These are phyloP conservation scores for Globisporangium echinulatum DNA, from an alignment of 352 stramenopile genomes.

Conservation along the genomic window DNA sequence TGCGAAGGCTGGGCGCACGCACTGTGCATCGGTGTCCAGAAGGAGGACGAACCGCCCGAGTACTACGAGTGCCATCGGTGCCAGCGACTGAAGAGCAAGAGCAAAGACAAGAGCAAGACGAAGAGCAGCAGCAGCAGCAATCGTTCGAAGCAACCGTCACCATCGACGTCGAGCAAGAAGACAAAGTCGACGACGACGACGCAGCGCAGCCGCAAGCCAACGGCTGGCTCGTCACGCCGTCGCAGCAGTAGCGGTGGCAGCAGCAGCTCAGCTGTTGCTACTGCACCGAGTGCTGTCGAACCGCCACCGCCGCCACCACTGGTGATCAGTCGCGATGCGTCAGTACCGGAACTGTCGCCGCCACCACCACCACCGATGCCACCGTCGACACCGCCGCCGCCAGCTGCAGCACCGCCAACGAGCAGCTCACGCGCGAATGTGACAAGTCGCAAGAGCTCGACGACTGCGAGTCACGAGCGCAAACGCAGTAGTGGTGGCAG, in stretches of 20 bases:
- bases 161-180: constrained; percentile 15
- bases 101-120: constrained; percentile 1
- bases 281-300: not conserved
- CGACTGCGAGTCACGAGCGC: constrained; percentile 4
- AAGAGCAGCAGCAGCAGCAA: not conserved
- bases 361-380: constrained; percentile 14
- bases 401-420: constrained; percentile 1
- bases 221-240: constrained; percentile 4
- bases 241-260: constrained; percentile 10
- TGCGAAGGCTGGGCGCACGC: constrained; percentile 78
- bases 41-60: constrained; percentile 38
- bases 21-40: constrained; percentile 46
- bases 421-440: not conserved
- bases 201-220: constrained; percentile 3
- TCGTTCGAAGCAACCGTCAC: not conserved
- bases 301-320: constrained; percentile 5
- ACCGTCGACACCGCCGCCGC: constrained; percentile 11
- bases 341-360: constrained; percentile 5
- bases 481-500: constrained; percentile 7
- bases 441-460: not conserved
- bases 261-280: not conserved
- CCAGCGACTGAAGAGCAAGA: not conserved
- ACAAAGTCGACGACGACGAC: constrained; percentile 1
- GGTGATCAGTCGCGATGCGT: constrained; percentile 18
- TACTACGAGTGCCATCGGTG: constrained; percentile 57